Percentiles rank a stretch among this genome's conserved stretches.
Conservation (phyloP, 2,329 filamentous ascomycete genomes). For the Scopulariopsis brevicaulis region DNA sequence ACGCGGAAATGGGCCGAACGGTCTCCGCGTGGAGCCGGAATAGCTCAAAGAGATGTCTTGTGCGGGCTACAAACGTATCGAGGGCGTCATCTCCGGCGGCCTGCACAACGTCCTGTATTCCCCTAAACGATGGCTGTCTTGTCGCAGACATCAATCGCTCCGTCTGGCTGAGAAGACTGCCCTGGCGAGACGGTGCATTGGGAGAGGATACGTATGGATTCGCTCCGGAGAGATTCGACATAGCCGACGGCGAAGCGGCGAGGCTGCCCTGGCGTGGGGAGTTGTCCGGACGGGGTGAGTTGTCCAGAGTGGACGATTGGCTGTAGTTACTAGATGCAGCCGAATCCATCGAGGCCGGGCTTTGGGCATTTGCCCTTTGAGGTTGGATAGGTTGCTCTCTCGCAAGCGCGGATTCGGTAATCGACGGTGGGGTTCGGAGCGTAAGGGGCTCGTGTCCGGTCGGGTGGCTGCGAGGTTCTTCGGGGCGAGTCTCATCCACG, state of each 20-base stretch:
- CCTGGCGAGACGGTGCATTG: not conserved
- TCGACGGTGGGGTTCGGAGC: not conserved
- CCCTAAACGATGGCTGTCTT: slow-evolving; percentile 15
- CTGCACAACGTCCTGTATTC: slow-evolving; percentile 25
- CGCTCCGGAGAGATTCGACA: not conserved
- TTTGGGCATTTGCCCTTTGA: not conserved
- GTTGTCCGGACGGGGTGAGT: not conserved
- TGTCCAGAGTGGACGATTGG: not conserved
- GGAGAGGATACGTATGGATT: not conserved
- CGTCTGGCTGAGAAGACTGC: not conserved
- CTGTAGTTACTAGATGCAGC: slow-evolving; percentile 1
- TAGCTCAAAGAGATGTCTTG: slow-evolving; percentile 62
- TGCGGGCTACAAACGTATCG: slow-evolving; percentile 56
- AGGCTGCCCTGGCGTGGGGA: slow-evolving; percentile 1
- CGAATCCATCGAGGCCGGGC: not conserved
- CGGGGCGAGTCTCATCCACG: slow-evolving; percentile 1
- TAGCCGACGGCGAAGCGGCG: not conserved
- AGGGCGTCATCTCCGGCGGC: slow-evolving; percentile 54
- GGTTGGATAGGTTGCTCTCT: not conserved
- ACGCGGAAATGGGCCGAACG: slow-evolving; percentile 52
- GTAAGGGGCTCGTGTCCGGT: not conserved
- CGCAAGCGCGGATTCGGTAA: not conserved
- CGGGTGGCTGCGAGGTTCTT: not conserved
- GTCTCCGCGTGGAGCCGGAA: slow-evolving; percentile 71
- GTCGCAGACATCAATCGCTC: not conserved